Evolutionary conservation across 805 yeast genomes (phyloP), one percentile per base, ranked within the genome.

Genomic region (Zygosaccharomyces bisporus): DNA sequence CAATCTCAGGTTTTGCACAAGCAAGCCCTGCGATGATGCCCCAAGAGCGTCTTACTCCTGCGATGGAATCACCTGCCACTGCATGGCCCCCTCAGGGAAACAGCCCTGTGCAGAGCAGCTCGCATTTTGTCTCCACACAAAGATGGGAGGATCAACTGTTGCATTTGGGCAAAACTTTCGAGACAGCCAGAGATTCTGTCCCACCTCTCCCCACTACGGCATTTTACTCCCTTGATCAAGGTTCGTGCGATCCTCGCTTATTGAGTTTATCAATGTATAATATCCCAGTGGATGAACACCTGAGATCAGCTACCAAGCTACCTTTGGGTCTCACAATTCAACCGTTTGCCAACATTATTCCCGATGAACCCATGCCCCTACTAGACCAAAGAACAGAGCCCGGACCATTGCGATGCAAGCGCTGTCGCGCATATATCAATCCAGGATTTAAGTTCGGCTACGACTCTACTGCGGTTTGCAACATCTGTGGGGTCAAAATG

Each of bases 401-500:
- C 58, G 87, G 88, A 0, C 95, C 96, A 0, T 82, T 95, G 25
- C 77, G 99, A 54, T 93, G 99, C 67, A 77, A 79, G 53, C 81
- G 98, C 50, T 93, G 99, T 68, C 78, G 96, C 44, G 79, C 96
- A 1, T 93, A 89, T 63, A 73, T 89, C 50, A 93, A 91, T 61
- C 95, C 97, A 3, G 77, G 81, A 14, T 83, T 86, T 80, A 81
- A 79, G 52, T 69, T 74, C 42, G 73, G 78, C 4, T 75, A 74
- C 43, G 81, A 81, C 20, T 76, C 80, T 34, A 70, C 68, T 45
- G 85, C 87, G 64, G 72, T 78, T 9, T 93, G 99, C 71, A 91
- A 91, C 64, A 76, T 93, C 57, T 93, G 99, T 68, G 80, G 80
- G 49, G 85, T 84, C 54, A 76, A 87, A 43, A 84, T 83, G 57